These are phyloP conservation scores for Sungouiella thailandica DNA, from an alignment of 805 yeast genomes.

Conservation along the genomic window DNA sequence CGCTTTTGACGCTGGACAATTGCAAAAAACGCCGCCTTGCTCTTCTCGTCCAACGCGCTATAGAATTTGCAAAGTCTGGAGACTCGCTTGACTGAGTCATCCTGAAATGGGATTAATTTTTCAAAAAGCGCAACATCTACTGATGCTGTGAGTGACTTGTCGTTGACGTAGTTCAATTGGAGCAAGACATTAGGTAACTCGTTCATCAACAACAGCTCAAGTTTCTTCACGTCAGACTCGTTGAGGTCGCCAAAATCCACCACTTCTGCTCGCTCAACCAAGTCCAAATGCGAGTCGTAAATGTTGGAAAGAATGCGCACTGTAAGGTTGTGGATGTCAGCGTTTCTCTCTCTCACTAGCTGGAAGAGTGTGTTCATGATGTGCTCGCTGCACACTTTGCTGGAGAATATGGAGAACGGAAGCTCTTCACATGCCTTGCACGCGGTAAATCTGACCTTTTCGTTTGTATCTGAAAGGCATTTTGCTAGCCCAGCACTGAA, in stretches of 20 bases:
- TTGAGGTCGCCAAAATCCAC: slow-evolving; percentile 27
- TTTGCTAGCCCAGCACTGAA: slow-evolving; percentile 52
- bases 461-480: slow-evolving; percentile 71
- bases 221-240: slow-evolving; percentile 12
- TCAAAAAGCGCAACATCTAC: slow-evolving; percentile 63
- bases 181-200: slow-evolving; percentile 65
- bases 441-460: slow-evolving; percentile 61
- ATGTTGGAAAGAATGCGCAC: slow-evolving; percentile 50
- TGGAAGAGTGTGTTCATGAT: slow-evolving; percentile 54
- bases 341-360: slow-evolving; percentile 66
- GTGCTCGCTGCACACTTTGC: slow-evolving; percentile 41
- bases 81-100: slow-evolving; percentile 43
- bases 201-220: slow-evolving; percentile 23
- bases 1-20: slow-evolving; percentile 66
- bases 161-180: slow-evolving; percentile 69
- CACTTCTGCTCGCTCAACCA: slow-evolving; percentile 10
- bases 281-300: slow-evolving; percentile 44
- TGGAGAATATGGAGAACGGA: slow-evolving; percentile 42
- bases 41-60: slow-evolving; percentile 47
- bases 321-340: slow-evolving; percentile 57
- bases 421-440: slow-evolving; percentile 48
- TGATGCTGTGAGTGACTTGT: slow-evolving; percentile 54
- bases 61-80: slow-evolving; percentile 48
- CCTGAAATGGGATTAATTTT: slow-evolving; percentile 50
- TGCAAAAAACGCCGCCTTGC: slow-evolving; percentile 63